Percentiles rank a stretch among this genome's conserved stretches.
Evolutionary conservation across 129 eudicot genomes (phyloP).

Genomic region (Flaveria trinervia): DNA sequence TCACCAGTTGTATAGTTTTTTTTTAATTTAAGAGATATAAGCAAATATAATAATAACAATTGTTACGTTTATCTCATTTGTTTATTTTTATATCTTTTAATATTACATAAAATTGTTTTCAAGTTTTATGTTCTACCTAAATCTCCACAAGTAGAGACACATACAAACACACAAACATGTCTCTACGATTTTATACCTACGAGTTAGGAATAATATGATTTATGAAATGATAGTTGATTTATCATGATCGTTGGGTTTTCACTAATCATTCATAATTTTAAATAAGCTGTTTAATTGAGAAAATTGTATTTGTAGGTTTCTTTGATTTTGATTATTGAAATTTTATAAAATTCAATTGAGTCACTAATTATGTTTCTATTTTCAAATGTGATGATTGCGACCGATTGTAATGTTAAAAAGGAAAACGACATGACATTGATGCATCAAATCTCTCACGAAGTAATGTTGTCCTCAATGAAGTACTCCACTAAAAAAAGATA

Average conservation of each 20-base stretch:
- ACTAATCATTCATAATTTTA: background rate
- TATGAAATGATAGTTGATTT: background rate
- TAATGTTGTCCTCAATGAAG: constrained; percentile 27
- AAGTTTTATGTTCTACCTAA: too few species aligned
- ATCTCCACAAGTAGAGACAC: background rate
- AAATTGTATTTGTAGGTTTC: background rate
- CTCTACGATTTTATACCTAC: too few species aligned
- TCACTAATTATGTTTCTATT: background rate
- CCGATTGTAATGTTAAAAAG: background rate
- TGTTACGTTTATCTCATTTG: too few species aligned
- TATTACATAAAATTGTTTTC: too few species aligned
- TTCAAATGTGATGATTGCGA: constrained; percentile 16
- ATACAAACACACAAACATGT: too few species aligned
- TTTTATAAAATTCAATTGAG: background rate
- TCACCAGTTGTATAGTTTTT: too few species aligned
- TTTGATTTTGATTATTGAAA: background rate
- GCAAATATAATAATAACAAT: too few species aligned
- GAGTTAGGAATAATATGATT: background rate
- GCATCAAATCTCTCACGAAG: constrained; percentile 17
- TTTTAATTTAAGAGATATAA: too few species aligned
- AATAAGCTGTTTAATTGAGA: background rate
- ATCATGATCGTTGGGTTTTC: background rate
- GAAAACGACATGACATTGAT: constrained; percentile 27
- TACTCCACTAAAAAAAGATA: constrained; percentile 27
- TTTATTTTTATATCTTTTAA: too few species aligned